Conservation (phyloP, 495 filamentous ascomycete genomes). For the Neurospora pannonica region DNA sequence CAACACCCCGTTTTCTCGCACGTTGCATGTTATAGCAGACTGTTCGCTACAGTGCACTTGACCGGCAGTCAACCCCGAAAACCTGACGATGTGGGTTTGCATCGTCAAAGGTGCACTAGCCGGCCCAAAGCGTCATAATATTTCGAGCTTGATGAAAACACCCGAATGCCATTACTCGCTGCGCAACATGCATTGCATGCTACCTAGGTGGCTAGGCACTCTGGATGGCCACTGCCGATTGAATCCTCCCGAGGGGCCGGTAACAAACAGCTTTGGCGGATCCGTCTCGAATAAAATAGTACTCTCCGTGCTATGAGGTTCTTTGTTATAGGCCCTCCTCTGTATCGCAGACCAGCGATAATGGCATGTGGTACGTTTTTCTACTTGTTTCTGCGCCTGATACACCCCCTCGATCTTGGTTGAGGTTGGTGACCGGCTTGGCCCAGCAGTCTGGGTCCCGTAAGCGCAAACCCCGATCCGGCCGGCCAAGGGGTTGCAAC, state of each 20-base stretch:
- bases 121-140: constrained; percentile 7
- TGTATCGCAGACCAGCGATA: not conserved
- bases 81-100: not conserved
- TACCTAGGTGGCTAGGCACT: not conserved
- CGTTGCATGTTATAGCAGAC: not conserved
- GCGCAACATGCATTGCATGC: constrained; percentile 11
- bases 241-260: constrained; percentile 12
- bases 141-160: not conserved
- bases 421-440: not conserved
- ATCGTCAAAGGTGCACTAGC: constrained; percentile 7
- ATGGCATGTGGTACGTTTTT: not conserved
- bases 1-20: not conserved
- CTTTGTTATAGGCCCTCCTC: not conserved
- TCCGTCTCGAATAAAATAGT: not conserved
- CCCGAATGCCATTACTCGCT: constrained; percentile 5
- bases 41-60: not conserved
- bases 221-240: not conserved
- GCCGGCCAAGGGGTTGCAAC: not conserved
- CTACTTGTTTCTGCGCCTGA: not conserved
- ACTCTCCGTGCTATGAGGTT: not conserved
- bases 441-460: constrained; percentile 3
- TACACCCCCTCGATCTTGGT: not conserved
- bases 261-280: constrained; percentile 3
- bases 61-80: not conserved
- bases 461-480: not conserved